Conservation (phyloP, 2,329 filamentous ascomycete genomes). For the Penicillium corylophilum region DNA sequence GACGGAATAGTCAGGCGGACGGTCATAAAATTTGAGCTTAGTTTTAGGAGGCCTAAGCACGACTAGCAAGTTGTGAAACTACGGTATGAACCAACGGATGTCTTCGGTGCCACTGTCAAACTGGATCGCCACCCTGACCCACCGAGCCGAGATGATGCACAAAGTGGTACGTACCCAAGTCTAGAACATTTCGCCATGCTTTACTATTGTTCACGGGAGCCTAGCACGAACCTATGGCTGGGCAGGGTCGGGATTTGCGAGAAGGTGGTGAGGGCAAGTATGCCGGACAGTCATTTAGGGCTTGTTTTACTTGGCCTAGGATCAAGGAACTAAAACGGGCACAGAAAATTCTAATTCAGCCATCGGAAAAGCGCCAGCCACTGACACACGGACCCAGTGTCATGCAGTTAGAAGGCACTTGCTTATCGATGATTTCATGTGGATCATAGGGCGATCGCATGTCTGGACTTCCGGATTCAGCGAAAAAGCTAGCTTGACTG, state of each 20-base stretch:
- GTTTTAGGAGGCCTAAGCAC: background rate
- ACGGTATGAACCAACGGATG: slow-evolving; percentile 4
- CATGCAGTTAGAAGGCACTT: background rate
- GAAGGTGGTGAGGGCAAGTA: background rate
- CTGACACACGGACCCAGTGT: background rate
- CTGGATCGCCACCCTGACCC: slow-evolving; percentile 7
- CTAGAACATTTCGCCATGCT: background rate
- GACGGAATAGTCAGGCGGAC: background rate
- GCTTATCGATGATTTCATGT: background rate
- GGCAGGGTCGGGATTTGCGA: background rate
- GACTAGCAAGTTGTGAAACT: background rate
- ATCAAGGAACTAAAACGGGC: background rate
- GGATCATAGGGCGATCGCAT: slow-evolving; percentile 6
- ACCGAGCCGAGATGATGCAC: slow-evolving; percentile 1
- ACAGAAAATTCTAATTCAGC: background rate
- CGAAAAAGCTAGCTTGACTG: background rate
- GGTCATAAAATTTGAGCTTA: background rate
- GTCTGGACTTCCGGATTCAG: background rate
- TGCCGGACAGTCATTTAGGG: background rate
- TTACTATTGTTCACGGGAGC: background rate
- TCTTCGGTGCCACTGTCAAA: slow-evolving; percentile 3
- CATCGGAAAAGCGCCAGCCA: background rate
- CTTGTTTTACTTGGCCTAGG: background rate
- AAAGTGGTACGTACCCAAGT: background rate
- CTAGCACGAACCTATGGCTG: background rate